These are phyloP conservation scores for Coix lacrymajobi DNA, from an alignment of 176 grass and related monocot genomes.

Conservation along the genomic window DNA sequence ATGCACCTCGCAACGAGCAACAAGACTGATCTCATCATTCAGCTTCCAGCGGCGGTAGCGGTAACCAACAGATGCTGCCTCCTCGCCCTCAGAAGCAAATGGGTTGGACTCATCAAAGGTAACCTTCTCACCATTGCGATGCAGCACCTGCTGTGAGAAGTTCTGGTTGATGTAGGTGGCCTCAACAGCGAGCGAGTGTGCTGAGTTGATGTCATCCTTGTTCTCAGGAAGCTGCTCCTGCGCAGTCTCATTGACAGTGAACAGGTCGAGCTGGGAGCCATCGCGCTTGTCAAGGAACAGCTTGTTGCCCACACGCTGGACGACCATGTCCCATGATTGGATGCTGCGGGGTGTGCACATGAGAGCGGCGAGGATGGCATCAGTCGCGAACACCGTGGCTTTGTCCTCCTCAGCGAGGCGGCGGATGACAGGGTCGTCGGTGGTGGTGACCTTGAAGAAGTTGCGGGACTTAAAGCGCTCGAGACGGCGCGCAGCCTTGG, in stretches of 20 bases:
- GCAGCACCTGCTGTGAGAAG: slow-evolving; percentile 74
- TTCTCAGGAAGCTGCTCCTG: slow-evolving; percentile 72
- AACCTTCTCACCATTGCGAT: slow-evolving; percentile 62
- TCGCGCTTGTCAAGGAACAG: slow-evolving; percentile 92
- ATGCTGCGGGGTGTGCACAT: slow-evolving; percentile 81
- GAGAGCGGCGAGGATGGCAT: slow-evolving; percentile 61
- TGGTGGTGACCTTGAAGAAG: slow-evolving; percentile 77
- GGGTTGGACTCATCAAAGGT: slow-evolving; percentile 82
- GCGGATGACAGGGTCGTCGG: slow-evolving; percentile 79
- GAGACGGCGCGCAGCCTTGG: slow-evolving; percentile 64
- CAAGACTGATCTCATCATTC: slow-evolving; percentile 52
- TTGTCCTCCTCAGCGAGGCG: slow-evolving; percentile 77
- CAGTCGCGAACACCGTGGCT: slow-evolving; percentile 72
- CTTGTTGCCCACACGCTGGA: slow-evolving; percentile 87
- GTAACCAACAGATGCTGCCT: slow-evolving; percentile 65
- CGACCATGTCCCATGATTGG: slow-evolving; percentile 71
- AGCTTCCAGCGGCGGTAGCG: slow-evolving; percentile 84
- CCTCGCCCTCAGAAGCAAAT: slow-evolving; percentile 59
- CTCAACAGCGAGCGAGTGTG: slow-evolving; percentile 61
- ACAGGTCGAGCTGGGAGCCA: slow-evolving; percentile 67
- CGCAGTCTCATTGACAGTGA: slow-evolving; percentile 74
- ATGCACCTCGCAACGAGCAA: slow-evolving; percentile 83
- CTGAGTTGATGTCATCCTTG: slow-evolving; percentile 83
- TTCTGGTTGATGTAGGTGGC: slow-evolving; percentile 93
- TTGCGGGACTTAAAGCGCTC: slow-evolving; percentile 82